Base-by-base conservation (phyloP, 1,284 basidiomycete species). In the Leccinum pachyderme region DNA sequence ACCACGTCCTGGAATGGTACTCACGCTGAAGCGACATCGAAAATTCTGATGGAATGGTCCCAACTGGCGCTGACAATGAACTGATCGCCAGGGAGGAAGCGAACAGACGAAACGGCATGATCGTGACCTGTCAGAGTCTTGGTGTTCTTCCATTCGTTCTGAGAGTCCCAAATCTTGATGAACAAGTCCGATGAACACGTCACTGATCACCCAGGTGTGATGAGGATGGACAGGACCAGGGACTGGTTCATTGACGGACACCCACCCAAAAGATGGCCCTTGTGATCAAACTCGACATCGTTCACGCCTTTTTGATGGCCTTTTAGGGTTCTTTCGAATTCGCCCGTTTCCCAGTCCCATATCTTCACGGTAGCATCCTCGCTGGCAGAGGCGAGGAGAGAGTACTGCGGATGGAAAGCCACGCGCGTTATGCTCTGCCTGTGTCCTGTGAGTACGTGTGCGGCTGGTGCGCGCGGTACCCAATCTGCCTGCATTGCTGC, bases 261-360 rank as follows among this genome's bases (percentile, higher is more conserved):
- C 84, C 67, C 63, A 89, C 92, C 92, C 62, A 95, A 75, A 29
- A 88, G 73, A 61, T 84, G 84, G 25, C 93, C 93, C 72, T 89
- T 92, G 58, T 83, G 81, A 70, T 95, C 93, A 69, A 91, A 96
- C 66, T 94, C 91, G 49, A 93, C 84, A 71, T 95, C 92, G 69
- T 85, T 85, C 18, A 96, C 88, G 18, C 89, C 83, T 68, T 92
- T 93, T 35, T 93, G 95, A 75, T 96, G 93, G 0, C 93, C 92
- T 73, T 95, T 96, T 56, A 96, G 74, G 7, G 94, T 95, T 56
- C 91, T 75, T 71, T 96, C 94, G 65, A 95, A 90, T 61, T 95
- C 93, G 27, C 93, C 93, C 37, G 90, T 90, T 69, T 96, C 93
- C 93, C 93, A 96, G 68, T 96, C 93, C 93, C 93, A 95, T 50